phyloP scores from a whole-genome alignment of 805 yeast species.

The Barnettozyma vustinii region DNA sequence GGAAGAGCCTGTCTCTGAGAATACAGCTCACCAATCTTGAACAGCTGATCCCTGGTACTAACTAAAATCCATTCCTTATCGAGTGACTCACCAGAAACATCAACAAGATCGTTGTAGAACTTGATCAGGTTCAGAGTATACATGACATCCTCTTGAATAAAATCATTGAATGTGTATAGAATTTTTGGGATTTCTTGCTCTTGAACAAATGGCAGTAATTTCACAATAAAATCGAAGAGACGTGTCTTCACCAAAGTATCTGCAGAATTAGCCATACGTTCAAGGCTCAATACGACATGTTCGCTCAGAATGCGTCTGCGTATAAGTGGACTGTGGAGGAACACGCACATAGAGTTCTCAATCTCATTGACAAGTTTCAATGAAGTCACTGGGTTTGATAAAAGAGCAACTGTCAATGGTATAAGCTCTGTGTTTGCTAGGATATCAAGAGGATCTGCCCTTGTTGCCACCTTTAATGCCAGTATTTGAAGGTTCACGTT shows the following conservation, averaged over 20 bases:
- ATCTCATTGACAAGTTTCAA: conserved; percentile 17
- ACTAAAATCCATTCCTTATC: conserved; percentile 18
- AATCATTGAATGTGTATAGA: conserved; percentile 11
- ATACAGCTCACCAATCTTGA: conserved; percentile 12
- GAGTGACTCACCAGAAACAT: conserved; percentile 9
- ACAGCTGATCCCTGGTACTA: conserved; percentile 10
- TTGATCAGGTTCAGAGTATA: conserved; percentile 13
- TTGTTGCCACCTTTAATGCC: conserved; percentile 18
- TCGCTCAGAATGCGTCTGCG: conserved; percentile 18
- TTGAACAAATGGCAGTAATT: conserved; percentile 11
- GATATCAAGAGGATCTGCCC: conserved; percentile 21
- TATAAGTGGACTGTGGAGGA: conserved; percentile 16
- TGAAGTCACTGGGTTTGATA: conserved; percentile 6
- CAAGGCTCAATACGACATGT: conserved; percentile 6
- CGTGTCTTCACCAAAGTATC: conserved; percentile 10
- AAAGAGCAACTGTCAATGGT: conserved; percentile 8
- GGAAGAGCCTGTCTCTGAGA: conserved; percentile 6
- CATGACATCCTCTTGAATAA: conserved; percentile 11
- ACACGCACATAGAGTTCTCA: conserved; percentile 13
- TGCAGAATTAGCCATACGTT: conserved; percentile 6
- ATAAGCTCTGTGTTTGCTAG: conserved; percentile 21
- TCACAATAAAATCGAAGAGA: conserved; percentile 10
- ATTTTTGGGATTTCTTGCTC: conserved; percentile 14
- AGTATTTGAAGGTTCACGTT: conserved; percentile 16
- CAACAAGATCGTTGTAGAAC: conserved; percentile 16